Base-by-base conservation (phyloP, 2,329 filamentous ascomycete species). In the Penicillium sp. region DNA sequence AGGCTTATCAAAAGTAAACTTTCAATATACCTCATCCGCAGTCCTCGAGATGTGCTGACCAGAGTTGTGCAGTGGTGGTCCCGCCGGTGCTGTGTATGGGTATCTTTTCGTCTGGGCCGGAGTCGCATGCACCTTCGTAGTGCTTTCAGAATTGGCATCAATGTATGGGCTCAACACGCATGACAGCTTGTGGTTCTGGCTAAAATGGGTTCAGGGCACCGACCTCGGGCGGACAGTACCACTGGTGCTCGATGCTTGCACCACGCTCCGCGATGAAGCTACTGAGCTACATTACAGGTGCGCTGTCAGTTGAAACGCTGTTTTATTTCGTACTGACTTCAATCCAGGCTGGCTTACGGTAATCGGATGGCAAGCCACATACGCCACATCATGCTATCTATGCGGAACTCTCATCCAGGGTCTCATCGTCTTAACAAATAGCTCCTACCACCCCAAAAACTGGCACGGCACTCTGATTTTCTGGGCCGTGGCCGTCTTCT, bases 401-500 rank as follows among this genome's bases (percentile, higher is more conserved):
- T 63, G 59, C 29, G 71, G 65, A 8, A 67, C 65, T 1, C 54
- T 70, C 45, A 62, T 74, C 24, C 73, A 75, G 52, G 72, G 70
- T 5, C 63, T 74, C 6, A 52, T 71, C 7, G 52, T 66, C 0
- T 62, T 80, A 10, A 76, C 70, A 28, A 56, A 74, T 18, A 56
- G 58, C 2, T 53, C 51, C 16, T 78, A 79, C 51, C 42, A 65
- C 0, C 58, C 66, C 0, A 54, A 77, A 45, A 63, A 69, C 24
- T 82, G 77, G 77, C 80, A 82, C 45, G 76, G 71, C 1, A 81
- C 79, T 0, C 66, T 82, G 0, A 61, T 82, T 0, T 72, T 73
- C 47, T 79, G 76, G 62, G 76, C 74, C 0, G 63, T 79, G 15
- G 67, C 74, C 2, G 13, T 69, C 1, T 64, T 77, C 12, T 65